Base-by-base conservation (phyloP, 176 grass and related monocot genomes). In the Hordeum vulgare region DNA sequence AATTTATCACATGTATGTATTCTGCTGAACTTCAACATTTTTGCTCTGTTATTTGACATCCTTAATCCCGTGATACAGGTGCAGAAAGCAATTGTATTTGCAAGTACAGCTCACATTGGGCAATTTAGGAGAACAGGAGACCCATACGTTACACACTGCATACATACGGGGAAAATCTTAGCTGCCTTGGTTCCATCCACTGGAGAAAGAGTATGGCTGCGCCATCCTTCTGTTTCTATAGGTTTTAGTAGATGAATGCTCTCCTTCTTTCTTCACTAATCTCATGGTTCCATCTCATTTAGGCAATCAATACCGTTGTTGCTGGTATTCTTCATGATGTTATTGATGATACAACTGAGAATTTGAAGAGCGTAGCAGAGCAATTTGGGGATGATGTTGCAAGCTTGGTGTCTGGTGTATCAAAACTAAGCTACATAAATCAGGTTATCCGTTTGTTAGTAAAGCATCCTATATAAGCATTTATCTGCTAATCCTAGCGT, bases 381-480 rank as follows among this genome's bases (percentile, higher is more conserved):
- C 85, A 94, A 83, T 98, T 98, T 90, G 96, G 89, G 63, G 80
- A 89, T 82, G 93, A 98, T 88, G 92, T 98, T 72, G 89, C 93
- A 51, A 68, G 77, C 82, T 87, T 98, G 74, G 93, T 98, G 57
- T 94, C 91, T 73, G 85, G 91, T 81, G 93, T 98, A 78, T 98
- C 96, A 85, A 98, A 98, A 82, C 79, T 98, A 83, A 98, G 96
- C 79, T 95, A 93, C 82, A 91, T 98, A 93, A 98, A 98, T 77
- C 93, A 98, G 96, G 96, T 95, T 42, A 83, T 37, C 9, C 21
- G 60, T 78, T 85, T 81, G 41, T 76, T 91, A 59, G 66, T 64
- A 61, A 34, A 79, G 40, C 11, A 26, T 79, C 60, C 11, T 71
- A 76, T 80, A 61, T 53, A 31, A 74, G 70, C 26, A 80, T 60